phyloP scores from a whole-genome alignment of 176 grass and related monocot genomes.

The barley (Hordeum vulgare) region MorexV3_pseudomolecules_assembly NC_058518.1:330397121-330397620 shows the following conservation, averaged over 20 bases:
- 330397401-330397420: too few species aligned
- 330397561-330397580: too few species aligned
- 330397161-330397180: constrained; percentile 22
- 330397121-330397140: not conserved
- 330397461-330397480: not conserved
- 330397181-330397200: constrained; percentile 13
- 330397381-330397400: too few species aligned
- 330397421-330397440: not conserved
- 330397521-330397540: not conserved
- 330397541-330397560: too few species aligned
- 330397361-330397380: too few species aligned
- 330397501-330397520: not conserved
- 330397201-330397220: constrained; percentile 4
- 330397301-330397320: not conserved
- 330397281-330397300: not conserved
- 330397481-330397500: not conserved
- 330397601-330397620: too few species aligned
- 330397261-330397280: not conserved
- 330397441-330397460: not conserved
- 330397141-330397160: not conserved
- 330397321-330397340: not conserved
- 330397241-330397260: not conserved
- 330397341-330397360: too few species aligned
- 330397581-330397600: too few species aligned
- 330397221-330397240: not conserved